Percentiles rank a stretch among this genome's conserved stretches.
phyloP scores from a whole-genome alignment of 768 basidiomycete genomes.

The Auricularia heimuer region DNA sequence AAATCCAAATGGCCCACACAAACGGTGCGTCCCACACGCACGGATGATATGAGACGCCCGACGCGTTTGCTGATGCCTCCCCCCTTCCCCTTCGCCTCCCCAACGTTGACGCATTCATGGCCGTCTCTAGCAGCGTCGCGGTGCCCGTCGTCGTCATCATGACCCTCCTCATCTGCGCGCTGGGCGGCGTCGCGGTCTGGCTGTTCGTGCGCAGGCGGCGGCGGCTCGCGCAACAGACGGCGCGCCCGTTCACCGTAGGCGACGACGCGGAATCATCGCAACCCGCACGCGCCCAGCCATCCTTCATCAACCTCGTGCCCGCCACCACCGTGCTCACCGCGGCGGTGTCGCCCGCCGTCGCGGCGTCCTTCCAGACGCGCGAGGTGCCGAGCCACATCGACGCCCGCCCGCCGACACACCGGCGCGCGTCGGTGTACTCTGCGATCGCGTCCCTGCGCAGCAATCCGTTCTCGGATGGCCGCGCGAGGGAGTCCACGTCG shows the following conservation, averaged over 20 bases:
- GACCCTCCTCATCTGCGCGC: not conserved
- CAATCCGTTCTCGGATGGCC: not conserved
- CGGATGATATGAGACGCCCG: too few relatives aligned
- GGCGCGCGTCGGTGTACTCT: not conserved
- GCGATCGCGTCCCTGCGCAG: not conserved
- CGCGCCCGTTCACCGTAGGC: not conserved
- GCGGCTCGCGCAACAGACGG: not conserved
- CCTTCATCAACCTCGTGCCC: not conserved
- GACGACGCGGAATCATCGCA: not conserved
- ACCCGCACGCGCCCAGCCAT: not conserved
- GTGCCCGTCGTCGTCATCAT: not conserved
- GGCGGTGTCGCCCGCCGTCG: not conserved
- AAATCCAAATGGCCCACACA: too few relatives aligned
- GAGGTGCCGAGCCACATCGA: not conserved
- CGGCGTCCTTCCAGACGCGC: not conserved
- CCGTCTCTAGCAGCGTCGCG: not conserved
- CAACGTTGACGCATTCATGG: not conserved
- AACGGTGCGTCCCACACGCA: too few relatives aligned
- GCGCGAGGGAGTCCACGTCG: not conserved
- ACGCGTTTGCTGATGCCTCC: too few relatives aligned
- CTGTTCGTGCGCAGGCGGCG: not conserved
- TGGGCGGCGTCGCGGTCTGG: not conserved
- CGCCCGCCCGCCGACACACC: not conserved
- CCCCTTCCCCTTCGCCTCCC: too few relatives aligned
- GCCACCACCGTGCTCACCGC: not conserved